Percentiles rank a stretch among this genome's conserved stretches.
phyloP scores from a whole-genome alignment of 768 basidiomycete genomes.

The Sporobolomyces roseus region DNA sequence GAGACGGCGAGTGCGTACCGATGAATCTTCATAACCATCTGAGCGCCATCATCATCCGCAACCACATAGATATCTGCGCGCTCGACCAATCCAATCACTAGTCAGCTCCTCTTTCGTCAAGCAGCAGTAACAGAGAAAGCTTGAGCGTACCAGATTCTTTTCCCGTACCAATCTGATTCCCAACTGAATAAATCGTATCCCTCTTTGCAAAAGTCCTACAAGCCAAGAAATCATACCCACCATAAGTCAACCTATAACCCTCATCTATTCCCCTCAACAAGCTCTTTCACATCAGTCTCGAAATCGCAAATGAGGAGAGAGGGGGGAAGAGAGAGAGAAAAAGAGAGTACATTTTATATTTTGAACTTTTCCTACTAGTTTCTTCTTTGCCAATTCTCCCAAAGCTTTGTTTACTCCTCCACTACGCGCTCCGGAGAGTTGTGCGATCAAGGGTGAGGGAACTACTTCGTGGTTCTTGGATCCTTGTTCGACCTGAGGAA shows the following conservation, averaged over 20 bases:
- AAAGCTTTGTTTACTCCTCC: constrained; percentile 92
- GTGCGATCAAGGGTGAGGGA: constrained; percentile 78
- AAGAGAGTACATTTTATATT: constrained; percentile 73
- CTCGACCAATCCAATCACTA: too few relatives aligned
- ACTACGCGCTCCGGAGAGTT: constrained; percentile 84
- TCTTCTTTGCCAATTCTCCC: constrained; percentile 83
- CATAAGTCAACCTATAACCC: constrained; percentile 93
- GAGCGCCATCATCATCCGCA: constrained; percentile 73
- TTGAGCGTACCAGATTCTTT: constrained; percentile 76
- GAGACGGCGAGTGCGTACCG: constrained; percentile 55
- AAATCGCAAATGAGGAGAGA: background rate
- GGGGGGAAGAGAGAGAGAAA: background rate
- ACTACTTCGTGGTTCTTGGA: constrained; percentile 98
- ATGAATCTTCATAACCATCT: constrained; percentile 90
- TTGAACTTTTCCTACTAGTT: constrained; percentile 80
- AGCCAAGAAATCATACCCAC: constrained; percentile 95
- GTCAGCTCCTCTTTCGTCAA: too few relatives aligned
- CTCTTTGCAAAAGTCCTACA: constrained; percentile 88
- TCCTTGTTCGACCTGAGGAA: constrained; percentile 72
- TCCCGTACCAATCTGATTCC: constrained; percentile 96
- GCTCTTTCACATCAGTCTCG: background rate
- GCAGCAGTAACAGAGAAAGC: background rate
- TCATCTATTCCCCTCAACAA: constrained; percentile 62
- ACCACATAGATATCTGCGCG: constrained; percentile 78
- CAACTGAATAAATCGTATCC: constrained; percentile 81